Evolutionary conservation across 139 green algal species (phyloP).

Genomic region (Yamagishiella unicocca): DNA sequence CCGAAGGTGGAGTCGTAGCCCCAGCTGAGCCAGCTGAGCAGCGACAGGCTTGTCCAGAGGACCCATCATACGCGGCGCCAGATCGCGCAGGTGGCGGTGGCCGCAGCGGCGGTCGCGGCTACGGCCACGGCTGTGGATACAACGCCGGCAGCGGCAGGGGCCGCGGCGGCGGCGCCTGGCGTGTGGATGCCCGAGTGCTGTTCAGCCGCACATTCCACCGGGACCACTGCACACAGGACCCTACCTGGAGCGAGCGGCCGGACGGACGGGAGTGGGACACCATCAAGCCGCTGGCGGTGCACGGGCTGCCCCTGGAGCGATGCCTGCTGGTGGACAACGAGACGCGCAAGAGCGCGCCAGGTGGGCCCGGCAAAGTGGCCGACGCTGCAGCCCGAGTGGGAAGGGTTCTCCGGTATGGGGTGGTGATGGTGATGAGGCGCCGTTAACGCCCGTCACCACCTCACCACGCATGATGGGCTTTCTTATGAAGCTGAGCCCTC

Average conservation of each 20-base stretch:
- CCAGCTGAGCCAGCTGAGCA: too few relatives aligned
- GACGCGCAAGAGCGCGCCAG: slow-evolving; percentile 60
- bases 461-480: too few relatives aligned
- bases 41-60: too few relatives aligned
- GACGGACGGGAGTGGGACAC: slow-evolving; percentile 75
- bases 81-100: not conserved
- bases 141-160: not conserved
- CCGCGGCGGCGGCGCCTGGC: not conserved
- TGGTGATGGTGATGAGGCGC: too few relatives aligned
- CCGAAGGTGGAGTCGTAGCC: too few relatives aligned
- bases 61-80: too few relatives aligned
- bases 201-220: slow-evolving; percentile 61
- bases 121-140: not conserved
- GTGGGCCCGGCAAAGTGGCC: slow-evolving; percentile 29
- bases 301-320: slow-evolving; percentile 58
- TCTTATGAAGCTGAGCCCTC: too few relatives aligned
- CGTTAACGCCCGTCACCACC: too few relatives aligned
- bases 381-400: too few relatives aligned
- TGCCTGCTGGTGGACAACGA: slow-evolving; percentile 80
- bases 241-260: slow-evolving; percentile 25
- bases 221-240: slow-evolving; percentile 53
- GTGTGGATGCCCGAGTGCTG: slow-evolving; percentile 32
- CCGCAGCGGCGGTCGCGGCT: not conserved
- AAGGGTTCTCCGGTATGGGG: too few relatives aligned
- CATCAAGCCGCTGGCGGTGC: slow-evolving; percentile 71